Conservation (phyloP, 495 filamentous ascomycete species). For the Schizothecium vesticola region DNA sequence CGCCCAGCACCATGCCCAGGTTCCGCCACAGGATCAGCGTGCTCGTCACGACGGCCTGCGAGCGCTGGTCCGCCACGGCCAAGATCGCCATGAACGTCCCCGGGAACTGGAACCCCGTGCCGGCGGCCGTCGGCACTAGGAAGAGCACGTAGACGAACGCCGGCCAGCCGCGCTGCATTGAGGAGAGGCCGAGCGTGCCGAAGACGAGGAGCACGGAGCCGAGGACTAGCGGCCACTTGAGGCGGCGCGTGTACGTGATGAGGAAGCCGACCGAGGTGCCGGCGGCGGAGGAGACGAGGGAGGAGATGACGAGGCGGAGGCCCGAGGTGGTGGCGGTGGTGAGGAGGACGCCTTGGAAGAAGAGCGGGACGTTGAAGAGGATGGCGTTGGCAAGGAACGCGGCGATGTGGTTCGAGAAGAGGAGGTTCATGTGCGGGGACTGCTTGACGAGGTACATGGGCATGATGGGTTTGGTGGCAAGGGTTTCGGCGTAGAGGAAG, state of each 20-base stretch:
- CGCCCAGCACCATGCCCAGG: conserved; percentile 65
- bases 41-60: conserved; percentile 70
- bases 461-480: conserved; percentile 63
- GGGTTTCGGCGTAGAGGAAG: conserved; percentile 58
- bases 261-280: conserved; percentile 64
- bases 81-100: conserved; percentile 63
- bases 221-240: conserved; percentile 57
- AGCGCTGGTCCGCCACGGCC: conserved; percentile 58
- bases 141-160: conserved; percentile 55
- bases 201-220: conserved; percentile 52
- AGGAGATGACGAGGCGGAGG: conserved; percentile 60
- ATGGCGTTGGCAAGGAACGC: conserved; percentile 61
- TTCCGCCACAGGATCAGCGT: conserved; percentile 64
- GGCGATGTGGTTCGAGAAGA: conserved; percentile 65
- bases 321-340: conserved; percentile 66
- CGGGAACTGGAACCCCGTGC: conserved; percentile 62
- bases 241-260: conserved; percentile 58
- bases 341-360: conserved; percentile 75
- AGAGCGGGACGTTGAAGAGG: conserved; percentile 69
- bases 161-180: conserved; percentile 50
- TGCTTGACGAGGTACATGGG: conserved; percentile 57
- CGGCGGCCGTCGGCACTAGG: conserved; percentile 55
- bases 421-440: conserved; percentile 58
- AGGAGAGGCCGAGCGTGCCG: conserved; percentile 47
- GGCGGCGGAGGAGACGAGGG: conserved; percentile 50